Conservation (phyloP, 352 stramenopile genomes). For the Globisporangium acanthophoron region DNA sequence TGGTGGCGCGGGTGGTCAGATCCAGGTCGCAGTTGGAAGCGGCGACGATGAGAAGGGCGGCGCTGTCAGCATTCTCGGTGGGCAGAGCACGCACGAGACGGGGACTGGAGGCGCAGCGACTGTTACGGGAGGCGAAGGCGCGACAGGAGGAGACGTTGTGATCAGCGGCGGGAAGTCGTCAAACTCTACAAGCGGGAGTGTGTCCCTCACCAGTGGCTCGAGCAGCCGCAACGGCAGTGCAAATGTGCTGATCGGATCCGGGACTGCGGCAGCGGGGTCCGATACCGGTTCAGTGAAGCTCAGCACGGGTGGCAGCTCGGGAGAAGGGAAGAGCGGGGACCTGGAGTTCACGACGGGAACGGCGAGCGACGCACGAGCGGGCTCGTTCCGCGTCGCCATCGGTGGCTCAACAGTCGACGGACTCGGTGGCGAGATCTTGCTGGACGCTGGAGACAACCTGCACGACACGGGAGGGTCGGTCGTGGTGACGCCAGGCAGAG, state of each 20-base stretch:
- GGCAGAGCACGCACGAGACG: slow-evolving; percentile 18
- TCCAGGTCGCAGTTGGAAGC: slow-evolving; percentile 23
- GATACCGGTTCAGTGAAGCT: slow-evolving; percentile 30
- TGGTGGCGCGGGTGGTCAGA: slow-evolving; percentile 19
- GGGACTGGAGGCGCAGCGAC: slow-evolving; percentile 26
- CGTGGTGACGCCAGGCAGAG: slow-evolving; percentile 31
- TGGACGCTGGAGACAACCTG: slow-evolving; percentile 30
- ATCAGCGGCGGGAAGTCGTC: slow-evolving; percentile 17
- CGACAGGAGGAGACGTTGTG: slow-evolving; percentile 20
- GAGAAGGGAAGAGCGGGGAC: slow-evolving; percentile 32
- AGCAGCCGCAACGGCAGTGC: slow-evolving; percentile 13
- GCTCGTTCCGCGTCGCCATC: slow-evolving; percentile 32
- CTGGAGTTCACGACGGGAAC: slow-evolving; percentile 29
- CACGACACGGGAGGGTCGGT: slow-evolving; percentile 34
- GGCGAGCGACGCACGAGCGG: slow-evolving; percentile 19
- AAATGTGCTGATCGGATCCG: slow-evolving; percentile 20
- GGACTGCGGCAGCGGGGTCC: slow-evolving; percentile 13
- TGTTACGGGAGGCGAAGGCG: slow-evolving; percentile 20
- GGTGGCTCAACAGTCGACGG: slow-evolving; percentile 23
- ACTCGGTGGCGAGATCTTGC: slow-evolving; percentile 22
- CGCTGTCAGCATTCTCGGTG: slow-evolving; percentile 17
- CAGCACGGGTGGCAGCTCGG: slow-evolving; percentile 14
- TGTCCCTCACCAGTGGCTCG: slow-evolving; percentile 19
- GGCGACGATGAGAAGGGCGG: slow-evolving; percentile 12
- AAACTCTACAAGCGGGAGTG: slow-evolving; percentile 15